Percentiles rank a stretch among this genome's conserved stretches.
Evolutionary conservation across 2,329 filamentous ascomycete species (phyloP).

Genomic region (Monascus ruber): DNA sequence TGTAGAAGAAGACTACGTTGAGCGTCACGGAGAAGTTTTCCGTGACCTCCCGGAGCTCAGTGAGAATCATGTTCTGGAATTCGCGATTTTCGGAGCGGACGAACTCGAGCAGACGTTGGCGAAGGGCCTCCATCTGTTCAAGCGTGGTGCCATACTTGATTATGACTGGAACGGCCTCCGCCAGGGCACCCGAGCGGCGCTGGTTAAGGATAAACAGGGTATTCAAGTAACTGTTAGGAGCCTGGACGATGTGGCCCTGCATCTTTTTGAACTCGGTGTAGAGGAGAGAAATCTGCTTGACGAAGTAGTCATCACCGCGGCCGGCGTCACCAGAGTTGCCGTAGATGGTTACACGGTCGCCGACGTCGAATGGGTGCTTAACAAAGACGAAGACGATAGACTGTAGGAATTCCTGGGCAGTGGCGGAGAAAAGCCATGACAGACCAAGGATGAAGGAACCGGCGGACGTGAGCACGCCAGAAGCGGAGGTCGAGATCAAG

Average conservation of each 20-base stretch:
- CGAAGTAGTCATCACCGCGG: constrained; percentile 86
- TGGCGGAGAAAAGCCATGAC: constrained; percentile 85
- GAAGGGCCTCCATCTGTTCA: constrained; percentile 71
- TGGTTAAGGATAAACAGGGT: constrained; percentile 92
- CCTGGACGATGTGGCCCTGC: constrained; percentile 91
- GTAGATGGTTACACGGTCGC: constrained; percentile 84
- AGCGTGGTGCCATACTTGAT: constrained; percentile 83
- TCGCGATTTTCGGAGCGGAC: constrained; percentile 79
- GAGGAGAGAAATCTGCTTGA: constrained; percentile 82
- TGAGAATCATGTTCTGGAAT: constrained; percentile 75
- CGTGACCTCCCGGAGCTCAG: constrained; percentile 66
- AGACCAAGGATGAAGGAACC: constrained; percentile 80
- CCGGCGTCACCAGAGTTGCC: constrained; percentile 72
- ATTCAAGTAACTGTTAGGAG: constrained; percentile 88
- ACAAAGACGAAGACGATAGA: constrained; percentile 93
- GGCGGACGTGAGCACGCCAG: constrained; percentile 77
- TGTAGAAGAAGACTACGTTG: constrained; percentile 96
- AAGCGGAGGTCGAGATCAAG: constrained; percentile 80
- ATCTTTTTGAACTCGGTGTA: constrained; percentile 99
- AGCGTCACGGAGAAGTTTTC: constrained; percentile 77
- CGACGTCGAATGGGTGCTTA: constrained; percentile 95
- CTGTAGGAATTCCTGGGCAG: constrained; percentile 87
- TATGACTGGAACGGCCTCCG: constrained; percentile 71
- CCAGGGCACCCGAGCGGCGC: constrained; percentile 74
- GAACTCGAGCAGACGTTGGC: constrained; percentile 69